Base-by-base conservation (phyloP, 2,329 filamentous ascomycete genomes). In the Thelonectria discophora region DNA sequence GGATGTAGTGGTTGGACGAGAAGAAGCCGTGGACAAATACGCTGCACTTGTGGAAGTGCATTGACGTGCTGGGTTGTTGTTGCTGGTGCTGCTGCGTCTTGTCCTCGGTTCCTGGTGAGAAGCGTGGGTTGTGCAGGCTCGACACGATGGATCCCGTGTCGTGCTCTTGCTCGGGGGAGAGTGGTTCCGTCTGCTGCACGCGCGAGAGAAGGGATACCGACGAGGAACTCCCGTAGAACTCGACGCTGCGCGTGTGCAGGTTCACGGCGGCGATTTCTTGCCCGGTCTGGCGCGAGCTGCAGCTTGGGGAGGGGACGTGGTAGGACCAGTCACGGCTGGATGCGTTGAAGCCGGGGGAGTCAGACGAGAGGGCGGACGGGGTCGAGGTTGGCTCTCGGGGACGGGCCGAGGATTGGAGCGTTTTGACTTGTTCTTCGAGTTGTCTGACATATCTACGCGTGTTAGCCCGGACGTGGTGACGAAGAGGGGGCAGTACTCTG, bases 21-120 rank as follows among this genome's bases (percentile, higher is more conserved):
- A 83, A 83, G 70, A 82, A 83, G 12, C 76, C 77, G 60, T 81
- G 78, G 52, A 82, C 72, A 34, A 83, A 82, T 2, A 75, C 67
- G 58, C 79, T 78, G 7, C 79, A 80, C 46, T 82, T 77, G 1
- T 77, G 76, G 52, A 79, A 80, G 47, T 81, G 72, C 4, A 70
- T 72, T 12, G 73, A 69, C 24, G 63, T 50, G 15, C 55, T 18
- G 2, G 58, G 53, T 2, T 20, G 45, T n/a, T 47, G 17, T 8
- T 53, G 30, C 13, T 47, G 58, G 47, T 6, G 39, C n/a, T 52
- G 48, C n/a, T 60, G 45, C 32, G 54, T 49, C 1, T 55, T 48
- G 5, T 18, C 62, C 43, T 42, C 60, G 46, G 63, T 60, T 1
- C 63, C 61, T 3, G 74, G 76, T 1, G 75, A 76, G 55, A 82